phyloP scores from a whole-genome alignment of 208 protist species.

The Naegleria fowleri region DNA sequence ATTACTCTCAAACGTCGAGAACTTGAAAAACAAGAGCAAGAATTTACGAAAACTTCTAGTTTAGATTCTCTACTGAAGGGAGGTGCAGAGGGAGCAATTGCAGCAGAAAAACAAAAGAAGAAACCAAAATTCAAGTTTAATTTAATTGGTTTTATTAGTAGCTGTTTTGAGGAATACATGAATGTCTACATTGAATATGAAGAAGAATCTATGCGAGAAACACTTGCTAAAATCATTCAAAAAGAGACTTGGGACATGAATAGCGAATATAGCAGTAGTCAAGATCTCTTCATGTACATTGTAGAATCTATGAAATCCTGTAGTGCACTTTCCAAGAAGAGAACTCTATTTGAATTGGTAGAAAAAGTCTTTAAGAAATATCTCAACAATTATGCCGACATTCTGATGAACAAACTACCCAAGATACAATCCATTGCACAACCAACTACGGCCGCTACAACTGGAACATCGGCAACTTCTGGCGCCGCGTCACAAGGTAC shows the following conservation, averaged over 20 bases:
- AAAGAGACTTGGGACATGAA: slow-evolving; percentile 23
- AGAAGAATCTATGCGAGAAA: slow-evolving; percentile 37
- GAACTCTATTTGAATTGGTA: background rate
- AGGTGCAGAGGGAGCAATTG: background rate
- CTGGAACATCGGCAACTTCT: background rate
- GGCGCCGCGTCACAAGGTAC: background rate
- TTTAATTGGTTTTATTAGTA: slow-evolving; percentile 66
- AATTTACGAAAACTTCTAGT: slow-evolving; percentile 53
- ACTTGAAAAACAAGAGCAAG: slow-evolving; percentile 68
- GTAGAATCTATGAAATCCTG: background rate
- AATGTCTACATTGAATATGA: slow-evolving; percentile 54
- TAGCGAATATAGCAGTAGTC: background rate
- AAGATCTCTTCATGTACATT: slow-evolving; percentile 29
- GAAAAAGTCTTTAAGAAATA: background rate
- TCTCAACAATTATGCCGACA: background rate
- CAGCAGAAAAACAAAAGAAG: background rate
- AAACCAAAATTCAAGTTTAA: slow-evolving; percentile 66
- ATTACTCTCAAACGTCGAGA: background rate
- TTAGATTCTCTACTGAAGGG: slow-evolving; percentile 27
- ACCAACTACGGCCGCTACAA: background rate
- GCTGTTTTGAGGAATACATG: slow-evolving; percentile 65
- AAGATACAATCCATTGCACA: background rate
- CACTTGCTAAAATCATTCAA: slow-evolving; percentile 19
- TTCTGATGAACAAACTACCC: background rate
- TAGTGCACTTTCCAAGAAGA: background rate